Evolutionary conservation across 805 yeast genomes (phyloP).

Genomic region (Ogataea sp.): DNA sequence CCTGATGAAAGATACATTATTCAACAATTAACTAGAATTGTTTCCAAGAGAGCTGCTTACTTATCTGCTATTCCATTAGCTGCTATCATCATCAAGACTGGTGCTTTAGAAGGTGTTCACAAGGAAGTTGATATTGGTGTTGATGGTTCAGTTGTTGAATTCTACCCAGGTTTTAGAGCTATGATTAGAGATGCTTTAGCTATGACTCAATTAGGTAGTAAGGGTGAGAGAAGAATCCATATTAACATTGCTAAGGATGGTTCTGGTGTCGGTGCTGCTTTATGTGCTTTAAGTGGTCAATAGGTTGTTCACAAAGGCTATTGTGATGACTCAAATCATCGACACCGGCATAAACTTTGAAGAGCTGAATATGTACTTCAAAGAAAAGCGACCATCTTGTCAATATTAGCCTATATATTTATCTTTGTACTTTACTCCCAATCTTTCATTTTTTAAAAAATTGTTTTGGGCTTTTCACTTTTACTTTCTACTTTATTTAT

Average conservation of each 20-base stretch:
- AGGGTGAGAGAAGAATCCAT: conserved; percentile 66
- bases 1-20: conserved; percentile 65
- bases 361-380: too few relatives aligned
- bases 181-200: conserved; percentile 74
- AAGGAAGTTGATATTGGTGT: conserved; percentile 88
- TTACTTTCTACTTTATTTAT: too few relatives aligned
- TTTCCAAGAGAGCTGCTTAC: conserved; percentile 84
- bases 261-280: conserved; percentile 95
- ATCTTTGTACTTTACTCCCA: too few relatives aligned
- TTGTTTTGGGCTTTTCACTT: too few relatives aligned
- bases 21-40: conserved; percentile 66
- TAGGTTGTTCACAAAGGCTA: too few relatives aligned
- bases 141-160: conserved; percentile 92
- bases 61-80: conserved; percentile 86
- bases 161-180: conserved; percentile 83
- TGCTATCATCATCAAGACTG: conserved; percentile 62
- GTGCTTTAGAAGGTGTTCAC: conserved; percentile 53
- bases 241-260: conserved; percentile 89
- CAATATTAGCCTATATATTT: too few relatives aligned
- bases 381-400: too few relatives aligned
- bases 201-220: conserved; percentile 61
- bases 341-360: too few relatives aligned
- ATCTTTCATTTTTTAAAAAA: too few relatives aligned
- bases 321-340: too few relatives aligned
- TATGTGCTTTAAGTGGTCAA: conserved; percentile 54